A percentile compares a stretch with the other conserved stretches of the same genome.
Evolutionary conservation across 129 eudicot species (phyloP).

Genomic region (Saussurea involucrata): DNA sequence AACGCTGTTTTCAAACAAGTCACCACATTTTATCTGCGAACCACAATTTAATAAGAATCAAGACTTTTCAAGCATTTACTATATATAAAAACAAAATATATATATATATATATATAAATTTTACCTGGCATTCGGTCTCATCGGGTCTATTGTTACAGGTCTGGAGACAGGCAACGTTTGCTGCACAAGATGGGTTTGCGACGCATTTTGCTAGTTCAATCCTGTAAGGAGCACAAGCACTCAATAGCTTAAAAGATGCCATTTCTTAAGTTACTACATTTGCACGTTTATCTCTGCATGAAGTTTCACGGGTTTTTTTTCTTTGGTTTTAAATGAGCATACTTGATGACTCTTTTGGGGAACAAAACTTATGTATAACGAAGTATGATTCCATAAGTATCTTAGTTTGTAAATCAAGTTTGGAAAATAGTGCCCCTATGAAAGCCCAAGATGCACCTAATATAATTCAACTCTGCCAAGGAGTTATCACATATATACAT

Average conservation of each 20-base stretch:
- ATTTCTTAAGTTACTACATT: background rate
- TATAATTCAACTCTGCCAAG: too few species aligned
- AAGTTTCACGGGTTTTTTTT: too few species aligned
- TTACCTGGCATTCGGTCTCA: slow-evolving; percentile 94
- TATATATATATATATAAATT: background rate
- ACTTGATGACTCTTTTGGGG: too few species aligned
- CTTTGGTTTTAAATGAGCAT: too few species aligned
- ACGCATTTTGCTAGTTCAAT: slow-evolving; percentile 92
- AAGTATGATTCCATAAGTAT: too few species aligned
- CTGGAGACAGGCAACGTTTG: slow-evolving; percentile 92
- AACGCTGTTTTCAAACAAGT: slow-evolving; percentile 85
- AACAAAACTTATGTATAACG: too few species aligned
- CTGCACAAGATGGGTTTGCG: slow-evolving; percentile 95
- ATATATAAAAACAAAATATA: background rate
- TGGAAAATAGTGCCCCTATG: too few species aligned
- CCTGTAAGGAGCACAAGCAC: slow-evolving; percentile 34
- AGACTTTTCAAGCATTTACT: background rate
- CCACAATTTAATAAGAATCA: background rate
- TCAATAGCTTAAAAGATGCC: background rate
- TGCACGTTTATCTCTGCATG: background rate
- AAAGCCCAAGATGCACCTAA: background rate
- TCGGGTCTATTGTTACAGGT: slow-evolving; percentile 96
- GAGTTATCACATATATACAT: too few species aligned
- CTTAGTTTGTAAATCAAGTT: too few species aligned
- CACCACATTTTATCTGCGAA: slow-evolving; percentile 89